These are phyloP conservation scores for Lentinus brumalis DNA, from an alignment of 768 basidiomycete genomes.

Conservation along the genomic window DNA sequence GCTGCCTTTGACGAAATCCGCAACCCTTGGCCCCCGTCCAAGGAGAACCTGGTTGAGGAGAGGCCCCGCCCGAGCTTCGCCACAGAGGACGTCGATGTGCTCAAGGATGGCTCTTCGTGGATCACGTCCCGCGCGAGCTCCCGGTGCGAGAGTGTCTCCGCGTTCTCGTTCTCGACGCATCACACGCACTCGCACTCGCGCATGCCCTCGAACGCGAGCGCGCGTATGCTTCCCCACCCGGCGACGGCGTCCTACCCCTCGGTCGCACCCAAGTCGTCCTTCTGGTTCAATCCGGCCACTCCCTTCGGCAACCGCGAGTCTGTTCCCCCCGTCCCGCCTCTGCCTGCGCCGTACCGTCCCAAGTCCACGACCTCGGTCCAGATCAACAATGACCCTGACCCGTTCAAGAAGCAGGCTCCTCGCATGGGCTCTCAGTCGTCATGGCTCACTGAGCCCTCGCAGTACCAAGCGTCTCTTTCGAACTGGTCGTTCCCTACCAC, in stretches of 20 bases:
- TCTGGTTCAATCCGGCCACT: conserved; percentile 58
- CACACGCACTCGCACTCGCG: conserved; percentile 51
- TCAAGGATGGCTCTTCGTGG: conserved; percentile 81
- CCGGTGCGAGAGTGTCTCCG: conserved; percentile 60
- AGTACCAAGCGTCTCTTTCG: conserved; percentile 57
- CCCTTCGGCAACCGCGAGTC: conserved; percentile 38
- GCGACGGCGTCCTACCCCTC: conserved; percentile 36
- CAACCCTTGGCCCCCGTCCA: conserved; percentile 63
- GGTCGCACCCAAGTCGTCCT: conserved; percentile 53
- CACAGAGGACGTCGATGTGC: conserved; percentile 71
- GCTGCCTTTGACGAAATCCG: conserved; percentile 50
- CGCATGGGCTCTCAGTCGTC: conserved; percentile 70
- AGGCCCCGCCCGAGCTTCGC: conserved; percentile 64
- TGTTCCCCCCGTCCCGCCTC: conserved; percentile 57
- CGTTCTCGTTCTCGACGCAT: conserved; percentile 75
- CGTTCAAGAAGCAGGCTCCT: conserved; percentile 55
- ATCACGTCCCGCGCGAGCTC: conserved; percentile 65
- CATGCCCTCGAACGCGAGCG: conserved; percentile 39
- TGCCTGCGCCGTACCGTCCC: conserved; percentile 59
- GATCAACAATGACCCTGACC: conserved; percentile 53
- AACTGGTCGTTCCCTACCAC: conserved; percentile 71
- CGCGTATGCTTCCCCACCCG: conserved; percentile 33
- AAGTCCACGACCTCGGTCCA: conserved; percentile 44
- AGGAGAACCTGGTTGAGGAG: conserved; percentile 49
- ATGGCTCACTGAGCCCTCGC: conserved; percentile 69